A percentile compares a stretch with the other conserved stretches of the same genome.
Conservation (phyloP, 768 basidiomycete genomes). For the Collybia nuda region DNA sequence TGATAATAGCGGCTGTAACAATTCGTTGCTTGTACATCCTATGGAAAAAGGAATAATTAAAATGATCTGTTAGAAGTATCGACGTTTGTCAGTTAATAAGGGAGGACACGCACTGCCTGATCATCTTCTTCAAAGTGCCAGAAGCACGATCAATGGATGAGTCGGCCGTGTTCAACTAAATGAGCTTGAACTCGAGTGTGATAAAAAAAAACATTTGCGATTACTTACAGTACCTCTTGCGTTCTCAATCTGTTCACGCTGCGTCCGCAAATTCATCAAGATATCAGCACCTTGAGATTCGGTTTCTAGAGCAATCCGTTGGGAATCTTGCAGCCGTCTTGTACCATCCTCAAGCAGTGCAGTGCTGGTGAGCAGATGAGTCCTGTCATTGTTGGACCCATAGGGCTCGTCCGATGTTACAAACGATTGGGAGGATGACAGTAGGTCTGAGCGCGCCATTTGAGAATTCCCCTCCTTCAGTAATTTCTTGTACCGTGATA, state of each 20-base stretch:
- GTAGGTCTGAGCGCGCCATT: slow-evolving; percentile 75
- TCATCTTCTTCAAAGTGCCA: slow-evolving; percentile 93
- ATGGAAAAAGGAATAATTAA: slow-evolving; percentile 20
- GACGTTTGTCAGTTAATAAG: slow-evolving; percentile 11
- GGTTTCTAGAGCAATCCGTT: slow-evolving; percentile 92
- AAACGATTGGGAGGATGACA: slow-evolving; percentile 48
- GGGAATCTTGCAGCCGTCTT: slow-evolving; percentile 83
- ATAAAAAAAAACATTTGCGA: no score
- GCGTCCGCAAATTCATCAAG: slow-evolving; percentile 75
- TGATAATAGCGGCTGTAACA: slow-evolving; percentile 83
- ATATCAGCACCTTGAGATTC: slow-evolving; percentile 96
- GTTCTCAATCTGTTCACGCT: slow-evolving; percentile 94
- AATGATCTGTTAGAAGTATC: slow-evolving; percentile 30
- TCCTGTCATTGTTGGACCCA: slow-evolving; percentile 66
- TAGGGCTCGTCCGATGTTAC: slow-evolving; percentile 79
- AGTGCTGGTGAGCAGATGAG: slow-evolving; percentile 78
- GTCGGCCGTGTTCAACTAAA: slow-evolving; percentile 83
- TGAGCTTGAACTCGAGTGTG: not conserved
- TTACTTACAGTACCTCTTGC: slow-evolving; percentile 79
- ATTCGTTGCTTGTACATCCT: slow-evolving; percentile 98
- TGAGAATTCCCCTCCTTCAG: slow-evolving; percentile 72
- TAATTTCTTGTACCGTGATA: slow-evolving; percentile 79
- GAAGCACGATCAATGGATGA: slow-evolving; percentile 88
- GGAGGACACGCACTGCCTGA: slow-evolving; percentile 68
- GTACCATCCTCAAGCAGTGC: slow-evolving; percentile 81